Base-by-base conservation (phyloP, 1,284 basidiomycete genomes). In the Leccinum subrobustum region DNA sequence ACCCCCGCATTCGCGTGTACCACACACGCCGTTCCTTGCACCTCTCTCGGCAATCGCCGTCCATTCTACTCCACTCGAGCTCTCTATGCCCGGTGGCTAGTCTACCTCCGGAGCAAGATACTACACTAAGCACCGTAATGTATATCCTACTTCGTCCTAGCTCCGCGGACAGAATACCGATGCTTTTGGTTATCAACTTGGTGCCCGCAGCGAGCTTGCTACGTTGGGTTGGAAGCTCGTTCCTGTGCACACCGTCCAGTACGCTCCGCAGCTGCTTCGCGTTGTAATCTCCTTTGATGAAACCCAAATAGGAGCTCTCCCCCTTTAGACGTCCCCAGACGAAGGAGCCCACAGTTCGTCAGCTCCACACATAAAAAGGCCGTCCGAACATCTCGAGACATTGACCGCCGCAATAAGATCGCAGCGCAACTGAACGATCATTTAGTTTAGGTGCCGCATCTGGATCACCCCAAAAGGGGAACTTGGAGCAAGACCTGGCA, bases 11-110 rank as follows among this genome's bases (percentile, higher is more conserved):
- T 12, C 27, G 18, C 33, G 7, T 35, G 16, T 33, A 33, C 44
- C 27, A 16, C 33, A 39, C 37, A 27, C 20, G 35, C 31, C 8
- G 18, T 6, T 39, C 20, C 18, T 58, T 11, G 8, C 37, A 48
- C 20, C 11, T n/a, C 25, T 11, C 20, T 52, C 65, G 69, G 69
- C 50, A 59, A 65, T 68, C 56, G 52, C 66, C 66, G 61, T 4
- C 23, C 25, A 60, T 58, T 20, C 57, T 42, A 14, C 56, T 52
- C 52, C 62, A 60, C 47, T 44, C 39, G 23, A 18, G 29, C 18
- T 39, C 35, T 57, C 23, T 42, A 51, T 33, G 18, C 14, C 23
- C 33, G 57, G 29, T 29, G 29, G 29, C 8, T 57, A 33, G 33
- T 31, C 29, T 31, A 31, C 29, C 29, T 31, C 4, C 1, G 3